These are phyloP conservation scores for Penicillium sp. DNA, from an alignment of 2,329 filamentous ascomycete species.

Conservation along the genomic window DNA sequence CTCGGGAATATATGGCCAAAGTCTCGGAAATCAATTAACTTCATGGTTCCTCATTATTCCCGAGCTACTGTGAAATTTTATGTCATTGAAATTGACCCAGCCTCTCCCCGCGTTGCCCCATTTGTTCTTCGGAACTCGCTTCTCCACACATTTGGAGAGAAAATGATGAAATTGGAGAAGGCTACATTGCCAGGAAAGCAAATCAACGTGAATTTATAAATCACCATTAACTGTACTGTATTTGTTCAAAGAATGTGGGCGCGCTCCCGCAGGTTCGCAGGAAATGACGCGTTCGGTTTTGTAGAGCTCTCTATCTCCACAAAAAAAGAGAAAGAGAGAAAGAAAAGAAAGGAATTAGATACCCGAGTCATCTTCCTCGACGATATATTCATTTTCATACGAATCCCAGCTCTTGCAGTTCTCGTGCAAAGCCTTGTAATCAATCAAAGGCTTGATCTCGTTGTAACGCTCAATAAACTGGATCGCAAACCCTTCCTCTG, in stretches of 20 bases:
- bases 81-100: conserved; percentile 7
- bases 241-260: no score
- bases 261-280: no score
- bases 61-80: not conserved
- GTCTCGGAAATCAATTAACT: not conserved
- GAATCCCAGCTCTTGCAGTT: conserved; percentile 21
- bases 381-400: conserved; percentile 17
- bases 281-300: no score
- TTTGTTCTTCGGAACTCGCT: not conserved
- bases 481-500: conserved; percentile 31
- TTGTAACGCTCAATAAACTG: conserved; percentile 32
- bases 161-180: not conserved
- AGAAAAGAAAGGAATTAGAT: not conserved
- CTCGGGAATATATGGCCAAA: not conserved
- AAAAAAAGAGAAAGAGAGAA: no score
- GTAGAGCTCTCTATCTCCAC: no score
- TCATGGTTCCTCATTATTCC: not conserved
- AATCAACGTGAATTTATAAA: not conserved
- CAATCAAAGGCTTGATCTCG: conserved; percentile 25
- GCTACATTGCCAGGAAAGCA: not conserved
- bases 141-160: not conserved
- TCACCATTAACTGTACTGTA: no score
- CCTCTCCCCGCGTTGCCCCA: conserved; percentile 2
- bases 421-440: conserved; percentile 9
- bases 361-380: conserved; percentile 13